Evolutionary conservation across 2,329 filamentous ascomycete genomes (phyloP), one percentile per base, ranked within the genome.

Genomic region (Aureobasidium sp.): DNA sequence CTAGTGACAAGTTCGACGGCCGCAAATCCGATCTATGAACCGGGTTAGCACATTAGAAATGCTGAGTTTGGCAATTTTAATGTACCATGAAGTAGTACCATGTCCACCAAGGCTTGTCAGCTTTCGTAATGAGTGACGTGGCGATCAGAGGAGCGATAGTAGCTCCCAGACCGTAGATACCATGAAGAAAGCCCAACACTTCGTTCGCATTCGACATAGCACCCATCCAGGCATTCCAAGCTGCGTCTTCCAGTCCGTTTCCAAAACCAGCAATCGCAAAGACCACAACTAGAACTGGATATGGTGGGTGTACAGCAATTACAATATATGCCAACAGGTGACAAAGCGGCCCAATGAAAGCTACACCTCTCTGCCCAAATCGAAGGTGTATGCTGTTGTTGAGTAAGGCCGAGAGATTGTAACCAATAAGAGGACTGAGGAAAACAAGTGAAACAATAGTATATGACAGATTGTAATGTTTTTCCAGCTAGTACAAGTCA

Each of bases 1-100:
- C 80, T 81, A 3, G 80, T 74, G 3, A 75, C 59, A 7, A 87
- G 71, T 68, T 90, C 86, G 30, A 87, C 65, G 1, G 72, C 76
- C 0, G 84, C 79, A 52, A 83, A 71, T 11, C 75, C 83, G 47
- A 88, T 79, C 77, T 77, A 30, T 30, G 42, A 3, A 7, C 3
- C 16, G 7, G 3, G 52, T 58, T 50, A 52, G 21, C 47, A 8
- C 39, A 8, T 5, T 16, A 1, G 15, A 3, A 8, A 2, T 5
- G 13, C 10, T 5, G 3, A 16, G 13, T 30, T 25, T 2, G 9
- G 1, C 11, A 1, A 21, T 13, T 21, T 2, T 15, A n/a, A 55
- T 60, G 32, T 68, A 88, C 84, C 85, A 91, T 88, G 61, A 91
- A 74, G 69, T 90, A 91, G 73, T 90, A 93, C 72, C 88, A 92